Evolutionary conservation across 257 asterid species (phyloP).

Genomic region (Verbena officinalis): DNA sequence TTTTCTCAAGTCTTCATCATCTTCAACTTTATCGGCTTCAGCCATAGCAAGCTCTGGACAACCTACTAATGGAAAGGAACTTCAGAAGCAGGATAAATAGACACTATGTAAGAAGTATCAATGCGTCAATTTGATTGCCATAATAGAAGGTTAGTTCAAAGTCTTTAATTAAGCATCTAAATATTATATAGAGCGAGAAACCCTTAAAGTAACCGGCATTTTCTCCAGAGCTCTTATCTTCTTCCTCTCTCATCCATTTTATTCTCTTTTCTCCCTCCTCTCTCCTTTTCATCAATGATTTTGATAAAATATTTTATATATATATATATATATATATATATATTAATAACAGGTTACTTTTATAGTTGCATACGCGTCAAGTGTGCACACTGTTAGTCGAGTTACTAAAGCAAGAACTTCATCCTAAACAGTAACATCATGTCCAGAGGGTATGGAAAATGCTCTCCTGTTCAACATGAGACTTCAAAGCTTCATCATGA

Average conservation of each 20-base stretch:
- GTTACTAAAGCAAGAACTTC: constrained; percentile 9
- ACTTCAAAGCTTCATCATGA: constrained; percentile 10
- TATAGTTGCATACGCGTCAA: too few species aligned
- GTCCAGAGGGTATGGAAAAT: not conserved
- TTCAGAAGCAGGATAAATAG: constrained; percentile 24
- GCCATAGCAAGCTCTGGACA: constrained; percentile 99
- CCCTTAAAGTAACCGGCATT: too few species aligned
- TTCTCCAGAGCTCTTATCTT: too few species aligned
- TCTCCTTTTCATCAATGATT: too few species aligned
- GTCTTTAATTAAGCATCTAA: not conserved
- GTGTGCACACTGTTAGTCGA: too few species aligned
- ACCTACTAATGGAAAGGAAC: constrained; percentile 51
- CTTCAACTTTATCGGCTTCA: constrained; percentile 99
- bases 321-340: too few species aligned
- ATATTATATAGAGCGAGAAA: too few species aligned
- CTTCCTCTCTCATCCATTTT: too few species aligned
- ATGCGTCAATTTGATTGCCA: constrained; percentile 17
- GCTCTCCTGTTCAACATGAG: constrained; percentile 22
- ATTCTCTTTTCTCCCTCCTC: too few species aligned
- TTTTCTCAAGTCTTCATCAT: constrained; percentile 94
- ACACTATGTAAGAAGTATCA: constrained; percentile 1
- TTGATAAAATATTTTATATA: too few species aligned
- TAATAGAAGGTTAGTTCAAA: constrained; percentile 9
- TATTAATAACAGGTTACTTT: too few species aligned
- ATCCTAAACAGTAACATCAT: not conserved